Evolutionary conservation across 306 rosid species (phyloP), one percentile per base, ranked within the genome.

Genomic region (Ziziphus jujuba): DNA sequence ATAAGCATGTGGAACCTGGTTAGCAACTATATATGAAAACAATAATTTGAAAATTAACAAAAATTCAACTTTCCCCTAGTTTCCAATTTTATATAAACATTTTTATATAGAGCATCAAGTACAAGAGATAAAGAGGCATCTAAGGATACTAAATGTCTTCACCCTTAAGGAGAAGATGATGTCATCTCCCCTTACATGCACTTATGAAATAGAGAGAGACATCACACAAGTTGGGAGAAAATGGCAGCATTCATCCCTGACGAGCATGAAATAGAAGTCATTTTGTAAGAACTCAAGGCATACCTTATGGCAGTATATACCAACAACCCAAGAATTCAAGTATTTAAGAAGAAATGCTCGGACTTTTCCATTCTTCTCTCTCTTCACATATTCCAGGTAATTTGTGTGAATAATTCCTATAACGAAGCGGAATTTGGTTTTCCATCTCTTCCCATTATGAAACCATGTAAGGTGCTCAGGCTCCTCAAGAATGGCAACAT

Each of bases 391-490:
- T 77, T 83, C 99, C 82, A 93, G 70, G 79, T 93, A 93, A 80
- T 93, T 93, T 11, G 99, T 93, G 84, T 93, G 99, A 66, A 93
- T 79, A 54, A 93, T 86, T 72, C 99, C 97, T 20, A 93, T 28
- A 66, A 90, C 99, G 40, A 86, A 79, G 51, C 73, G 66, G 74
- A 93, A 93, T 78, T 93, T 90, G 59, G 72, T 81, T 80, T 93
- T 90, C 99, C 99, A 93, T 81, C 97, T 86, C 75, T 83, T 90
- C 76, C 99, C 99, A 74, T 93, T 97, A 70, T 93, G 99, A 78
- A 70, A 93, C 99, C 99, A 93, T 11, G 99, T 93, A 54, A 93
- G 82, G 74, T 93, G 97, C 75, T 93, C 99, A 0, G 99, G 99
- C 85, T 93, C 99, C 83, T 93, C 99, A 28, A 93, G 93, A 73